Evolutionary conservation across 1,284 basidiomycete species (phyloP).

Genomic region (Mycena sp.): DNA sequence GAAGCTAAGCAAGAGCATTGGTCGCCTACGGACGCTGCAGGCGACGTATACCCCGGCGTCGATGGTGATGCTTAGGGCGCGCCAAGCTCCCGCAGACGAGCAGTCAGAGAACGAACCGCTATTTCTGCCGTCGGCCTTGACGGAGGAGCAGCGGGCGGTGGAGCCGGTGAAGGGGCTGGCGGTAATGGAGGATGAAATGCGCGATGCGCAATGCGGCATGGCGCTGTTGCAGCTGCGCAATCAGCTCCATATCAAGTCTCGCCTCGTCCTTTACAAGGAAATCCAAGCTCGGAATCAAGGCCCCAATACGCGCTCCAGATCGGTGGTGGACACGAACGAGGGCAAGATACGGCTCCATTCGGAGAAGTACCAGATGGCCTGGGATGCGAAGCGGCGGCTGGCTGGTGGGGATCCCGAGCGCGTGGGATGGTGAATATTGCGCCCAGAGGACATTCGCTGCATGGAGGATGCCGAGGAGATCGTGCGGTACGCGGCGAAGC

Average conservation of each 20-base stretch:
- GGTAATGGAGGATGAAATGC: background rate
- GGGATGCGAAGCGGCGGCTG: background rate
- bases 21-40: background rate
- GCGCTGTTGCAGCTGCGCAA: background rate
- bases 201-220: background rate
- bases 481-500: no score
- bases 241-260: background rate
- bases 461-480: no score
- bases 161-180: background rate
- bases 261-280: background rate
- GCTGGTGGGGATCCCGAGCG: no score
- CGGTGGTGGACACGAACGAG: background rate
- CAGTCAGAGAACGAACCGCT: conserved; percentile 5
- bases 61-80: background rate
- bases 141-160: background rate
- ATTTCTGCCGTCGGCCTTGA: conserved; percentile 5
- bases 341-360: conserved; percentile 7
- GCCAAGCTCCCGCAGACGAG: background rate
- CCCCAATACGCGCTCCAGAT: background rate
- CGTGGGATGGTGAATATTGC: no score
- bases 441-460: no score
- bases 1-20: background rate
- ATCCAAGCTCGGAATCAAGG: background rate
- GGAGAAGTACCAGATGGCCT: conserved; percentile 2
- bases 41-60: background rate